Evolutionary conservation across 2,329 filamentous ascomycete genomes (phyloP), one percentile per base, ranked within the genome.

Genomic region (Sporothrix inflata): DNA sequence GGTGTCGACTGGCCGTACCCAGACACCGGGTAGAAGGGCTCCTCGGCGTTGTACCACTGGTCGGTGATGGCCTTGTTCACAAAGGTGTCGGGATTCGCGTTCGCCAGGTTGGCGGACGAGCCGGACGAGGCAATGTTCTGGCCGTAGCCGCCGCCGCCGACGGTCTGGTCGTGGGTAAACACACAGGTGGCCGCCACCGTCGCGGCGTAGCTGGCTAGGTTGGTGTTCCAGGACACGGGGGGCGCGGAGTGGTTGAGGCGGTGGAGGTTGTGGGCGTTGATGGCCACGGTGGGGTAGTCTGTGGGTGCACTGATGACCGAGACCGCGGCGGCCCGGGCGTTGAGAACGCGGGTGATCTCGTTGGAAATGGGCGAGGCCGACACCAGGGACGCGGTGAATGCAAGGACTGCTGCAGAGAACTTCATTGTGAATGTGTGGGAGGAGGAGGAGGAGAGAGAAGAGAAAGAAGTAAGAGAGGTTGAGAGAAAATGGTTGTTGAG

Each of bases 21-120:
- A 69, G 83, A 80, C 38, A 79, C 77, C 73, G 85, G 85, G 82
- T 86, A 90, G 77, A 82, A 82, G 74, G 79, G 79, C 77, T 92
- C 84, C 82, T 97, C 94, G 77, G 87, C 88, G 80, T 95, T 93
- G 87, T 98, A 98, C 93, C 96, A 98, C 83, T 91, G 85, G 80
- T 94, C 88, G 78, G 90, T 93, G 79, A 95, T 90, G 76, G 91
- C 89, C 75, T 87, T 84, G 70, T 89, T 88, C 74, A 93, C 85
- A 66, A 89, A 87, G 73, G 80, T 82, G n/a, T 83, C 79, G 2
- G 81, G 78, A 73, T 88, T 85, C 76, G 90, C 85, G 74, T 78
- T 75, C 74, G 81, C 75, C 38, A 84, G 80, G 65, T 83, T 76
- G 49, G 77, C 81, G 40, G 81, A 80, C 66, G 81, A 81, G 66